phyloP scores from a whole-genome alignment of 228 moss, liverwort and hornwort genomes.

The Sphagnum magellanicum region DNA sequence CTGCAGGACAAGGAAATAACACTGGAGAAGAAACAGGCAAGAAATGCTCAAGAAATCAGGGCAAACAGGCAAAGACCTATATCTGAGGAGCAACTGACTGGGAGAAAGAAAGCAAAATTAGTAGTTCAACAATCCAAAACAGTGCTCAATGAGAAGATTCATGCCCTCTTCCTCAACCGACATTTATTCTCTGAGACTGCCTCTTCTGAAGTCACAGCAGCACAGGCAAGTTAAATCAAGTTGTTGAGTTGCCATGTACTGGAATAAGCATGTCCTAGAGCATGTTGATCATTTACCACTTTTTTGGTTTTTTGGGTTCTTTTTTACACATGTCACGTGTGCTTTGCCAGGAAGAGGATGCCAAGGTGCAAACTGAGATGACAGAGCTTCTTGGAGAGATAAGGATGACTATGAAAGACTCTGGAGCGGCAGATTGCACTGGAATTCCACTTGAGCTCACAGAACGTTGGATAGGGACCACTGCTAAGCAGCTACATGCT shows the following conservation, averaged over 20 bases:
- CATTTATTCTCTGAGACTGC: slow-evolving; percentile 32
- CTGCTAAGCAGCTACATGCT: slow-evolving; percentile 21
- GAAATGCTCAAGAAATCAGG: slow-evolving; percentile 11
- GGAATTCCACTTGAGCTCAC: slow-evolving; percentile 30
- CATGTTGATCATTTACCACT: no score
- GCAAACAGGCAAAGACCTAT: slow-evolving; percentile 1
- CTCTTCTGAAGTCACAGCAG: slow-evolving; percentile 31
- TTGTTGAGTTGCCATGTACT: no score
- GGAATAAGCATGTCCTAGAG: no score
- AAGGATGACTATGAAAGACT: slow-evolving; percentile 12
- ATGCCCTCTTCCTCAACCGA: slow-evolving; percentile 23
- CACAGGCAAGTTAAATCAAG: slow-evolving; percentile 12
- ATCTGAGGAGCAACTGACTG: slow-evolving; percentile 18
- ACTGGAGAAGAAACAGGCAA: slow-evolving; percentile 17
- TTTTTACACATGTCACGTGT: no score
- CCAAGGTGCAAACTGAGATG: slow-evolving; percentile 21
- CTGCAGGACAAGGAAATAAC: slow-evolving; percentile 6
- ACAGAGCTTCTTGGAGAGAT: slow-evolving; percentile 30
- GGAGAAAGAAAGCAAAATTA: slow-evolving; percentile 39
- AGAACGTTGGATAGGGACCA: slow-evolving; percentile 31
- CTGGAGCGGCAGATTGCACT: slow-evolving; percentile 12
- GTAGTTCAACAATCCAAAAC: slow-evolving; percentile 12
- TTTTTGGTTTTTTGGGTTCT: no score
- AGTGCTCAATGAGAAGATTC: slow-evolving; percentile 22
- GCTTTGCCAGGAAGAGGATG: slow-evolving; percentile 17